Base-by-base conservation (phyloP, 1,284 basidiomycete genomes). In the Leccinum pachyderme region DNA sequence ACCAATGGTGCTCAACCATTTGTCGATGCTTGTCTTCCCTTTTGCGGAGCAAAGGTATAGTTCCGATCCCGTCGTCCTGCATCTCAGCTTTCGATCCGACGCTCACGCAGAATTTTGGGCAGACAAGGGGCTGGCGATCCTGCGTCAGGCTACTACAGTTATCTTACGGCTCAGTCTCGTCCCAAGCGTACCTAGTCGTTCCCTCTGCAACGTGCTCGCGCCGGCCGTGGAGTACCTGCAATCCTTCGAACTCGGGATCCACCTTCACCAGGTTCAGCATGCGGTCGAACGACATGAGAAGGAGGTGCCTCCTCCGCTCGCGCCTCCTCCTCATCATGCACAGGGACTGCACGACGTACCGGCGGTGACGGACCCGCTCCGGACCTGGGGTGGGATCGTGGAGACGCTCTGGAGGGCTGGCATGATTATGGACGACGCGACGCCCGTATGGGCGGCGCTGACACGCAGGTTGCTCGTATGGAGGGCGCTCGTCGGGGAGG, bases 401-500 rank as follows among this genome's bases (percentile, higher is more conserved):
- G 82, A 86, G 59, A 63, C 64, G 7, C 74, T 91, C 4, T 90
- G 65, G 63, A 62, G 57, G 0, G 55, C 11, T 9, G 6, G 44
- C 2, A 66, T 67, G 67, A n/a, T 65, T 0, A 53, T 76, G 2
- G 62, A 73, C 8, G 32, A 46, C 0, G 43, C 66, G 48, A 59
- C 63, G 5, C 50, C 22, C 0, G 68, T 72, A 5, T 89, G 86
- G 85, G 78, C 80, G 56, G 69, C 63, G 24, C 63, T 87, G 53
- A 82, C 80, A 2, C 69, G 69, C 47, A 73, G 83, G 55, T 54
- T 87, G 53, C 62, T 91, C 41, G 55, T 84, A 12, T 86, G 82
- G 80, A 73, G 81, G 59, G 69, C 75, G 69, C 59, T 80, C 22
- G 71, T 68, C 2, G 78, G 78, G 3, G 63, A 64, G 4, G 71